A percentile compares a stretch with the other conserved stretches of the same genome.
These are phyloP conservation scores for Ascosphaera acerosa DNA, from an alignment of 2,329 filamentous ascomycete genomes.

Conservation along the genomic window DNA sequence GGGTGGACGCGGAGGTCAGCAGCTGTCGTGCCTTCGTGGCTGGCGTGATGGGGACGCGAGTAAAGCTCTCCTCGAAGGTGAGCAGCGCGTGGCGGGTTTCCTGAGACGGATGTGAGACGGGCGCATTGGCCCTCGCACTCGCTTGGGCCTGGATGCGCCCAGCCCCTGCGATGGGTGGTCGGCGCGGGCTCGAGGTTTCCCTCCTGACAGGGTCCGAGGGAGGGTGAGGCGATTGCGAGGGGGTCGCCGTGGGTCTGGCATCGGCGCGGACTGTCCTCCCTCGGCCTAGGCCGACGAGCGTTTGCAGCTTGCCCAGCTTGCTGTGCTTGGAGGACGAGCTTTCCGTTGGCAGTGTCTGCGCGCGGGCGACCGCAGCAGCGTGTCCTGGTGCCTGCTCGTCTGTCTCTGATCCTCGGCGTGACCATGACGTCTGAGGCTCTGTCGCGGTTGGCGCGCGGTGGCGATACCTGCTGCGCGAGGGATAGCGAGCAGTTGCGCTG, in stretches of 20 bases:
- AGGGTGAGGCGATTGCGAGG: conserved; percentile 1
- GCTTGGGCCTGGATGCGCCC: conserved; percentile 7
- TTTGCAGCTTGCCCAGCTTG: not conserved
- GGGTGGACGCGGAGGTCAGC: conserved; percentile 37
- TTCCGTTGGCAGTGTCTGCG: too few relatives aligned
- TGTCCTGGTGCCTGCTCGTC: too few relatives aligned
- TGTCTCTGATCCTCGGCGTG: too few relatives aligned
- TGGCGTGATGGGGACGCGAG: conserved; percentile 44
- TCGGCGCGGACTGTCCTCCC: not conserved
- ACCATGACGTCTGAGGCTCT: too few relatives aligned
- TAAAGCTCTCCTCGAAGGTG: conserved; percentile 41
- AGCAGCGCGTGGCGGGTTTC: conserved; percentile 51
- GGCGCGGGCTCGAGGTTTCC: not conserved
- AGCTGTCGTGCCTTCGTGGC: conserved; percentile 54
- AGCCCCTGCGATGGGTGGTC: not conserved
- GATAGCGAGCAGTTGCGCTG: too few relatives aligned
- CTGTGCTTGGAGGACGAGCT: too few relatives aligned
- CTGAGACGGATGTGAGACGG: conserved; percentile 55
- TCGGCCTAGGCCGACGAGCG: not conserved
- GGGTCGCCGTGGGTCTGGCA: not conserved
- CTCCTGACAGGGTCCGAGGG: not conserved
- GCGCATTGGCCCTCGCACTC: conserved; percentile 41
- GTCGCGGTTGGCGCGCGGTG: too few relatives aligned
- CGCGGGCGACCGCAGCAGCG: too few relatives aligned
- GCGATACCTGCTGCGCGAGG: too few relatives aligned